Base-by-base conservation (phyloP, 225 moss, liverwort and hornwort genomes). In the Bryoerythrophyllum caledonicum region DNA sequence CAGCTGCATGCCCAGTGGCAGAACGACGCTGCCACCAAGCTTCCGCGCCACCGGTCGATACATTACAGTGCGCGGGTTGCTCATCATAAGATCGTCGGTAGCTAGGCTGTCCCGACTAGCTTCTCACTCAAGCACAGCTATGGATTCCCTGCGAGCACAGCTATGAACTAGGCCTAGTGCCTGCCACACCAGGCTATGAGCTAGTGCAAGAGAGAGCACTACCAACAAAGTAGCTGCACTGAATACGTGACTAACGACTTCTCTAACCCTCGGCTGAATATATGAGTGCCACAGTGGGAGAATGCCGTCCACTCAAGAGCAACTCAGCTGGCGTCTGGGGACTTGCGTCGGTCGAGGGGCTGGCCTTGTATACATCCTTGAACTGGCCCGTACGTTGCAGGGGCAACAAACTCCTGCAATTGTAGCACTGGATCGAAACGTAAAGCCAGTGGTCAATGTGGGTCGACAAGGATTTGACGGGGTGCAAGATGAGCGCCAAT, bases 381-480 rank as follows among this genome's bases (percentile, higher is more conserved):
- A 30, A 60, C n/a, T n/a, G n/a, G 60, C 19, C 6, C 17, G 17
- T 49, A 49, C 48, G 48, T 34, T 1, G 34, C 53, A 4, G 6
- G 32, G 34, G 68, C 52, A 53, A 34, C 53, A 34, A 38, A 35
- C 8, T 68, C 21, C 21, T 37, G 54, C 16, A 37, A 21, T 19
- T 61, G 13, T 6, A 32, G 21, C 52, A 23, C 53, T 54, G 16
- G 14, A 53, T 35, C 34, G 13, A 7, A 4, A 20, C 52, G n/a
- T 68, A 3, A 32, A 32, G 9, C 21, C 32, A 7, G 20, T 34
- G 53, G 54, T 35, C 34, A 34, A 52, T n/a, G 32, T 53, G 52
- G 68, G n/a, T 68, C 53, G 68, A 68, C 21, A 68, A 68, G 23
- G 68, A 68, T 53, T 53, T 21, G 68, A 68, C 54, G 15, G 53